Evolutionary conservation across 805 yeast genomes (phyloP), one percentile per base, ranked within the genome.

Genomic region (Starmera caribaea): DNA sequence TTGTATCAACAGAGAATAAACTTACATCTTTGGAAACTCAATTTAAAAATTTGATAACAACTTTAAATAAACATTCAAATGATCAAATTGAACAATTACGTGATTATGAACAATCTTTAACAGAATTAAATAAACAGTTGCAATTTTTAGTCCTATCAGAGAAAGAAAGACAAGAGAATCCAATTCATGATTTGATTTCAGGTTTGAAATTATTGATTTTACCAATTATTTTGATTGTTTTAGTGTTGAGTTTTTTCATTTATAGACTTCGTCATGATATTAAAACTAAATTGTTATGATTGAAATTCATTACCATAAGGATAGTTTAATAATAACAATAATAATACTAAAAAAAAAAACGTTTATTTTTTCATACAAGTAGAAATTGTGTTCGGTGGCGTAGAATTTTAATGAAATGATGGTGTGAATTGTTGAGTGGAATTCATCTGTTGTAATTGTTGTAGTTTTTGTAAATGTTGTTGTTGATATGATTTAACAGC

Each of bases 221-320:
- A 10, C 51, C 59, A 15, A 42, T 56, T 16, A 39, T 57, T 32
- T 14, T 53, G 7, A 39, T 48, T 5, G 43, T 51, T 24, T 45
- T 66, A 4, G 57, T 65, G 2, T 59, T 76, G 40, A 63, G 71
- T 15, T 55, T 69, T 30, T 62, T 73, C 44, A 67, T 76, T 16
- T 70, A 68, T 54, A 67, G 74, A 51, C 58, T 79, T 34, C 72
- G 82, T 60, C 74, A 66, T 45, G 84, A 79, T 45, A 75, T 79
- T 41, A 78, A 75, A 48, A 63, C 80, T 8, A 79, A 79, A 46
- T 62, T 79, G 35, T 63, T 78, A 41, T 76, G 54, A 58, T n/a
- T n/a, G 26, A 7, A 10, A 8, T 12, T 36, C 17, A 6, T 16
- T 7, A n/a, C n/a, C n/a, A n/a, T n/a, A n/a, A n/a, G n/a, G n/a